A percentile compares a stretch with the other conserved stretches of the same genome.
Evolutionary conservation across 1,284 basidiomycete species (phyloP).

Genomic region (Apiotrichum akiyoshidainum): DNA sequence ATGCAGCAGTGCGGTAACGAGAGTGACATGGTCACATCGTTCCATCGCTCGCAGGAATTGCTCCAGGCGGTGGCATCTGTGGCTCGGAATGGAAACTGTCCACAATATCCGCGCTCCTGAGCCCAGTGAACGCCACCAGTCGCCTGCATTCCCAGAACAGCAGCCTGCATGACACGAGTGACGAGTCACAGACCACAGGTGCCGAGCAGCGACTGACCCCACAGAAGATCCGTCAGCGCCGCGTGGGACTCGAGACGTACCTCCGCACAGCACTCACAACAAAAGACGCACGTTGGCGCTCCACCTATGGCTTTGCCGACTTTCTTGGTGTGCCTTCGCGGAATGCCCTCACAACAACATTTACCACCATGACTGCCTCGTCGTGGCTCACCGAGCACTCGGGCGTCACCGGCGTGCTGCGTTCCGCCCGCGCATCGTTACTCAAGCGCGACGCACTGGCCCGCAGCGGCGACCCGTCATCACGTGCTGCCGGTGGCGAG

Average conservation of each 20-base stretch:
- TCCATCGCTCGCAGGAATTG: too few relatives aligned
- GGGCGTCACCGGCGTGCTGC: constrained; percentile 68
- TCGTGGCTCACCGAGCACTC: constrained; percentile 81
- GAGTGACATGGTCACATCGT: too few relatives aligned
- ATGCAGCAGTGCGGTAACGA: too few relatives aligned
- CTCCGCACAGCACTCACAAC: constrained; percentile 77
- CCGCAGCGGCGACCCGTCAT: constrained; percentile 66
- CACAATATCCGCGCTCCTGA: too few relatives aligned
- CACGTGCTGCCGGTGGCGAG: constrained; percentile 75
- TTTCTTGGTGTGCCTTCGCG: constrained; percentile 73
- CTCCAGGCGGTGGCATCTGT: too few relatives aligned
- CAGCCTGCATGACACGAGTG: too few relatives aligned
- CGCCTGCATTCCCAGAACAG: too few relatives aligned
- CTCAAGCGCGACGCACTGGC: constrained; percentile 80
- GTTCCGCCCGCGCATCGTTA: constrained; percentile 75
- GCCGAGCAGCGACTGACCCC: constrained; percentile 5
- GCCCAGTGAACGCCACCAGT: too few relatives aligned
- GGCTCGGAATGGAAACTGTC: too few relatives aligned
- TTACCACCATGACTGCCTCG: constrained; percentile 61
- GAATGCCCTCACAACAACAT: constrained; percentile 25
- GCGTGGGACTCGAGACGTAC: constrained; percentile 73
- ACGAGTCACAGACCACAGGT: neutral
- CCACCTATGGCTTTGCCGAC: constrained; percentile 71
- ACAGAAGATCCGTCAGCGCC: constrained; percentile 68
- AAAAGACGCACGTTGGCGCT: constrained; percentile 78